These are phyloP conservation scores for Coleophoma crateriformis DNA, from an alignment of 2,329 filamentous ascomycete genomes.

Conservation along the genomic window DNA sequence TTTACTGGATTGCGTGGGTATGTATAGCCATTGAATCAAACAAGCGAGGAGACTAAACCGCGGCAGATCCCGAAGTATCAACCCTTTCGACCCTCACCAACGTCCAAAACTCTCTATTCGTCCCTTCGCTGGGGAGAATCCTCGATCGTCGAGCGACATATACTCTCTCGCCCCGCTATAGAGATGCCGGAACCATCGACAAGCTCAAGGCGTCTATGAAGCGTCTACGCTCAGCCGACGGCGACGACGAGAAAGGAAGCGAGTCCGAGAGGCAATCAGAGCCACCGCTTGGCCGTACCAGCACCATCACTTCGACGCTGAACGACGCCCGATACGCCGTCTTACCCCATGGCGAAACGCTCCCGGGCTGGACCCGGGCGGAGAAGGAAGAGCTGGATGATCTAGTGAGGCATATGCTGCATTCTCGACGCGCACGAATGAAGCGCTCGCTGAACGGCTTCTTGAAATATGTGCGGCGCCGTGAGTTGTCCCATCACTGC, in stretches of 20 bases:
- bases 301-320: slow-evolving; percentile 60
- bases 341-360: slow-evolving; percentile 63
- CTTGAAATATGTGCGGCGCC: slow-evolving; percentile 68
- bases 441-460: slow-evolving; percentile 77
- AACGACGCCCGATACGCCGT: slow-evolving; percentile 71
- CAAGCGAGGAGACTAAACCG: slow-evolving; percentile 15
- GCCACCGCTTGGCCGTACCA: slow-evolving; percentile 29
- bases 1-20: slow-evolving; percentile 63
- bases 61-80: slow-evolving; percentile 72
- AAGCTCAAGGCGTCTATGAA: slow-evolving; percentile 16
- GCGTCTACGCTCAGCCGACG: slow-evolving; percentile 5
- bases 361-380: slow-evolving; percentile 69
- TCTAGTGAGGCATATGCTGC: slow-evolving; percentile 81
- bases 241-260: slow-evolving; percentile 11
- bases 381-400: slow-evolving; percentile 77
- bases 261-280: slow-evolving; percentile 11
- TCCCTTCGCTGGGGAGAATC: slow-evolving; percentile 68
- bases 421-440: slow-evolving; percentile 73
- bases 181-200: slow-evolving; percentile 14
- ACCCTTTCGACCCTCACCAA: slow-evolving; percentile 81
- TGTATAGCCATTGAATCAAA: slow-evolving; percentile 17
- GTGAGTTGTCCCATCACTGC: slow-evolving; percentile 33
- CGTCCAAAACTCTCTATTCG: slow-evolving; percentile 82
- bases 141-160: slow-evolving; percentile 57
- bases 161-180: slow-evolving; percentile 9